Conservation (phyloP, 169 alveolate genomes). For the Cryptosporidium felis region DNA sequence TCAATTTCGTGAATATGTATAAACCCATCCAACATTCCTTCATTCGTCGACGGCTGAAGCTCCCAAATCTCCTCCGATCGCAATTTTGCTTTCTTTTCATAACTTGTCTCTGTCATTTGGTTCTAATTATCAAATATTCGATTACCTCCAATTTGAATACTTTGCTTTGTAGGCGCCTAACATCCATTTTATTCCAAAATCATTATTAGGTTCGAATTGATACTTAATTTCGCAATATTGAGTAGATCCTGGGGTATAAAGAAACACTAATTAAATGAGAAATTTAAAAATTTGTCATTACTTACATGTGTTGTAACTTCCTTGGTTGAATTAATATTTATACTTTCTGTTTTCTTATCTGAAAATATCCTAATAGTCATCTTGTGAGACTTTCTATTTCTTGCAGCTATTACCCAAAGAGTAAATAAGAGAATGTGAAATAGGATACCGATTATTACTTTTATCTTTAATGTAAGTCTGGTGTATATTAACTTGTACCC, state of each 20-base stretch:
- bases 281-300: not conserved
- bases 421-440: not conserved
- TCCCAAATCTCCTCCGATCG: conserved; percentile 47
- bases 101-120: not conserved
- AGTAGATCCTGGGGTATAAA: conserved; percentile 6
- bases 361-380: conserved; percentile 9
- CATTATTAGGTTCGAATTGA: not conserved
- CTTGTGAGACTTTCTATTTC: not conserved
- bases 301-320: conserved; percentile 54
- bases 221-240: conserved; percentile 32
- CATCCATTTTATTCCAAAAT: conserved; percentile 28
- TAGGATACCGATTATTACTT: not conserved
- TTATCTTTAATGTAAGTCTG: not conserved
- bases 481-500: not conserved
- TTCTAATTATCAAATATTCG: not conserved
- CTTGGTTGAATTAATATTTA: not conserved
- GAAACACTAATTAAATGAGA: not conserved
- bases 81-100: not conserved
- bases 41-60: conserved; percentile 37
- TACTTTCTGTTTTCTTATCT: not conserved
- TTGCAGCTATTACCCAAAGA: not conserved
- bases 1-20: conserved; percentile 62
- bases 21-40: conserved; percentile 64
- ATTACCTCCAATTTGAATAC: not conserved
- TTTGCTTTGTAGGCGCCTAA: not conserved